These are phyloP conservation scores for Durusdinium trenchii DNA, from an alignment of 73 alveolate species.

Conservation along the genomic window DNA sequence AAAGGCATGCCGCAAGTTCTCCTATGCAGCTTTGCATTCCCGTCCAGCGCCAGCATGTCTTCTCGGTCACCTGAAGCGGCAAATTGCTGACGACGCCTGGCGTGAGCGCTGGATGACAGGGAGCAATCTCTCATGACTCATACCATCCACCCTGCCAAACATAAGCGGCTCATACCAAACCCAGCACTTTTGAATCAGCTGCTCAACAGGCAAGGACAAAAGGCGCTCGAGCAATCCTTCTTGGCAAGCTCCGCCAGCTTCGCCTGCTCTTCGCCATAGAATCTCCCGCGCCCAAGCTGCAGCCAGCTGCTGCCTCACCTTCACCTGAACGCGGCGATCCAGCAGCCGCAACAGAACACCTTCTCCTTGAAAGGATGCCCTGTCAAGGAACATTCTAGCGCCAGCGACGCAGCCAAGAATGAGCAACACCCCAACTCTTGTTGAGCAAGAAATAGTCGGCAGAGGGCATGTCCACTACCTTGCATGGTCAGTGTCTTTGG, in stretches of 20 bases:
- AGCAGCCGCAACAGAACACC: conserved; percentile 44
- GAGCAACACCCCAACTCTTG: conserved; percentile 28
- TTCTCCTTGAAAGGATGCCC: conserved; percentile 37
- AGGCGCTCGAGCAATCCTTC: neutral
- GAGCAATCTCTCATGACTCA: neutral
- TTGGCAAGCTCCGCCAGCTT: neutral
- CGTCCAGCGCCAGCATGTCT: conserved; percentile 19
- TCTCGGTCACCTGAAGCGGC: neutral
- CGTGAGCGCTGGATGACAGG: no score
- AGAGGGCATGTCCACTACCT: neutral
- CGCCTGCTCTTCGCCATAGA: conserved; percentile 25
- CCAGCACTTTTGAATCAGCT: neutral
- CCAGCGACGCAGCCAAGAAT: conserved; percentile 37
- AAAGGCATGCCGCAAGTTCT: conserved; percentile 14
- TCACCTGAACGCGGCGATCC: conserved; percentile 3
- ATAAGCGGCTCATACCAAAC: conserved; percentile 21
- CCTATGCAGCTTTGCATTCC: neutral
- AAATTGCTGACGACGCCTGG: conserved; percentile 16
- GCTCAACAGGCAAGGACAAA: neutral
- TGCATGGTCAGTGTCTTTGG: neutral
- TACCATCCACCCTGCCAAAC: neutral
- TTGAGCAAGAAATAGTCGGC: neutral
- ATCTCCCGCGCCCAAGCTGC: conserved; percentile 37
- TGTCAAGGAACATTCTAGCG: conserved; percentile 56
- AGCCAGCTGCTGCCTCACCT: neutral